Evolutionary conservation across 305 asterid species (phyloP).

Genomic region (Rubia peregrina): DNA sequence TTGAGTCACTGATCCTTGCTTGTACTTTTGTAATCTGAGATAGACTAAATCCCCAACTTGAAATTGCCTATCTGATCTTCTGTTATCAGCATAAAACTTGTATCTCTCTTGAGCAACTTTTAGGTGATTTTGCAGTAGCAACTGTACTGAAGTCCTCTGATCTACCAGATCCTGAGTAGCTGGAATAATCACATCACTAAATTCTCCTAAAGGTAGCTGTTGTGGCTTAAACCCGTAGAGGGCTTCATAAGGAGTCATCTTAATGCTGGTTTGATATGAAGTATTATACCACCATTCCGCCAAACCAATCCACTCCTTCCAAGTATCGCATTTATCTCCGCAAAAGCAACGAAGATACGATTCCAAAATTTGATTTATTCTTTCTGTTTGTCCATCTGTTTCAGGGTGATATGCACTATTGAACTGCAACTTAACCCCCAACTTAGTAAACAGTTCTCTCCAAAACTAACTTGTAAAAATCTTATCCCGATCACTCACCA

Average conservation of each 20-base stretch:
- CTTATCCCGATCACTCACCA: neutral
- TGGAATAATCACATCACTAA: neutral
- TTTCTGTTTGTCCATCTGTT: too few species aligned
- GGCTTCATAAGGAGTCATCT: neutral
- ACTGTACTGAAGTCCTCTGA: neutral
- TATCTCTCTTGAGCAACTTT: too few species aligned
- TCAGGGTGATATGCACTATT: too few species aligned
- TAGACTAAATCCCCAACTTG: too few species aligned
- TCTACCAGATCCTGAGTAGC: rapidly evolving
- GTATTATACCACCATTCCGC: slow-evolving; percentile 4
- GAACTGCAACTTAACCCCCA: neutral
- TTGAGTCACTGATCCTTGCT: too few species aligned
- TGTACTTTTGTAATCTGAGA: too few species aligned
- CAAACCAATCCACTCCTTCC: neutral
- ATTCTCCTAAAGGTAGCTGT: neutral
- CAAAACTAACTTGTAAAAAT: neutral
- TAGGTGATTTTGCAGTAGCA: too few species aligned
- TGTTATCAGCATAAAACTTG: too few species aligned
- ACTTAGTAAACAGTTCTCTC: neutral
- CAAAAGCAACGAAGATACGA: neutral
- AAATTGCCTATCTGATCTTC: too few species aligned
- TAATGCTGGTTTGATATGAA: neutral
- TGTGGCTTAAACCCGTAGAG: neutral
- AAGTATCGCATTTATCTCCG: neutral
- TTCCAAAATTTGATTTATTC: neutral